Evolutionary conservation across 1,284 basidiomycete genomes (phyloP).

Genomic region (Vanrija sp.): DNA sequence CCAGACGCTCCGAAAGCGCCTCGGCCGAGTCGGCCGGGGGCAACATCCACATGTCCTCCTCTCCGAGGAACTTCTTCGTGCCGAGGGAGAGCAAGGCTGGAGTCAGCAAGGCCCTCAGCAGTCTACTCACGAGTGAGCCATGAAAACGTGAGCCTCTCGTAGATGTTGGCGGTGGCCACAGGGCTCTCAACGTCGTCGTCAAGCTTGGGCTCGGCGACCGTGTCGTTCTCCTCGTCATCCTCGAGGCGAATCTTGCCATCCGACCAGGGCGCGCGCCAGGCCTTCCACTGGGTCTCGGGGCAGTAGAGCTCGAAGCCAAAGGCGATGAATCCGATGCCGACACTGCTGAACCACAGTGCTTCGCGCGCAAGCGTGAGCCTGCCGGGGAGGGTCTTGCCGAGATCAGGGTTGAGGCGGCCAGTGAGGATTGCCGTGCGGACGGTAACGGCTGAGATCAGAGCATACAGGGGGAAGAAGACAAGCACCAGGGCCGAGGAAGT

Average conservation of each 20-base stretch:
- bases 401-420: conserved; percentile 25
- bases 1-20: conserved; percentile 64
- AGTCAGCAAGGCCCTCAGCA: background rate
- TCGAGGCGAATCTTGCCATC: conserved; percentile 37
- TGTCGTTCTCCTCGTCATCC: conserved; percentile 42
- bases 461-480: conserved; percentile 77
- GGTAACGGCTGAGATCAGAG: conserved; percentile 58
- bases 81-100: conserved; percentile 36
- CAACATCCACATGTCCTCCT: conserved; percentile 70
- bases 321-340: conserved; percentile 56
- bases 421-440: conserved; percentile 58
- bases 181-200: conserved; percentile 65
- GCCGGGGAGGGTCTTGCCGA: conserved; percentile 23
- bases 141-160: conserved; percentile 49
- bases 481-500: conserved; percentile 72
- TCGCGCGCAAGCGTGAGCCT: conserved; percentile 35
- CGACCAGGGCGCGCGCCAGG: conserved; percentile 9
- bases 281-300: conserved; percentile 55
- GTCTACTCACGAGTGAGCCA: conserved; percentile 34
- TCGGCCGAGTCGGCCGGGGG: conserved; percentile 67
- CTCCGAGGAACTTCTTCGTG: conserved; percentile 59
- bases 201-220: conserved; percentile 26
- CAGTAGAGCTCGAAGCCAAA: conserved; percentile 69
- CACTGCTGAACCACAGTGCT: conserved; percentile 49
- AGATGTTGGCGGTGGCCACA: conserved; percentile 75